Conservation (phyloP, 306 rosid species). For the Biancaea sappan region DNA sequence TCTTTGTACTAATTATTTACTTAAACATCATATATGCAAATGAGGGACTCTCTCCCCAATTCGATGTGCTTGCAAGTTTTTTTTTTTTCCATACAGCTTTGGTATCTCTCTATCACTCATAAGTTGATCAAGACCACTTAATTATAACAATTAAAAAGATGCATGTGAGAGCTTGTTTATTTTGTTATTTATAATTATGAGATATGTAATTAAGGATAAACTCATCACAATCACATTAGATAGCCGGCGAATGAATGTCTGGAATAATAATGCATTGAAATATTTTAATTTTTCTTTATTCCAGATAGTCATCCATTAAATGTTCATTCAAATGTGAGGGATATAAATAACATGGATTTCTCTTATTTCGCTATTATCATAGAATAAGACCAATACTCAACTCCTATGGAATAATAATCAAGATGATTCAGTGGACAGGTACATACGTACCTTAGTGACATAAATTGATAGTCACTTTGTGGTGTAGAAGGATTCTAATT, state of each 20-base stretch:
- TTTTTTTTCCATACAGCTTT: too few species aligned
- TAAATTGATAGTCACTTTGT: constrained; percentile 29
- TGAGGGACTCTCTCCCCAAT: too few species aligned
- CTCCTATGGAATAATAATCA: background rate
- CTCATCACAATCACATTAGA: constrained; percentile 23
- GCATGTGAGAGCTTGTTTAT: background rate
- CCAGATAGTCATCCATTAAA: background rate
- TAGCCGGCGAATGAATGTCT: constrained; percentile 35
- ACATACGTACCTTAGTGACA: background rate
- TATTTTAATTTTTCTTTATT: background rate
- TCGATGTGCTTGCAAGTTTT: too few species aligned
- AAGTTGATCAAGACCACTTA: background rate
- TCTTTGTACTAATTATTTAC: too few species aligned
- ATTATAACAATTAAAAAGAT: too few species aligned
- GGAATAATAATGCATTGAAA: constrained; percentile 32
- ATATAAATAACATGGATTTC: too few species aligned
- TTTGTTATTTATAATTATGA: constrained; percentile 27
- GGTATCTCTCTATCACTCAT: too few species aligned
- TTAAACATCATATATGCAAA: too few species aligned
- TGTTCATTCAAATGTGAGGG: background rate
- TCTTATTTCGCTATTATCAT: too few species aligned
- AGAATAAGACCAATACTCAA: background rate
- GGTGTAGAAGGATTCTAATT: constrained; percentile 39
- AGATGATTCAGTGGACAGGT: background rate
- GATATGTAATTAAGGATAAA: constrained; percentile 9